These are phyloP conservation scores for Termitomyces sp. DNA, from an alignment of 1,284 basidiomycete genomes.

Conservation along the genomic window DNA sequence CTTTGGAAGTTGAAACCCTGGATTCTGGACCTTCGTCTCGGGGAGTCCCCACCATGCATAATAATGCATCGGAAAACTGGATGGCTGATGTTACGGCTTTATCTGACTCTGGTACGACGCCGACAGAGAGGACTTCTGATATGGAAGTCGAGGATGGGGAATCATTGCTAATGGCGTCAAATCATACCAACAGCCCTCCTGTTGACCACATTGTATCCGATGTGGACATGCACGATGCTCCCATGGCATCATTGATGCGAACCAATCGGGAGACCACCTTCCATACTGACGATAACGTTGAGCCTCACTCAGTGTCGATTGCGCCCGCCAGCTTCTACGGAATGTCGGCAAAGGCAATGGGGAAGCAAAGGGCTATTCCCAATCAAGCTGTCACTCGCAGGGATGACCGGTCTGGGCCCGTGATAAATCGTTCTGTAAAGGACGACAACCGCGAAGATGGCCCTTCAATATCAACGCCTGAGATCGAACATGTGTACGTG, in stretches of 20 bases:
- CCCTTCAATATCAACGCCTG: slow-evolving; percentile 8
- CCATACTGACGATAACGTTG: slow-evolving; percentile 8
- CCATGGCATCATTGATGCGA: background rate
- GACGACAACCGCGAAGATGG: slow-evolving; percentile 15
- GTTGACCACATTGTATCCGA: slow-evolving; percentile 1
- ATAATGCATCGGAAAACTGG: background rate
- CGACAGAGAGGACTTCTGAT: background rate
- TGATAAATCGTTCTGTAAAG: slow-evolving; percentile 1
- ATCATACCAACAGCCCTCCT: slow-evolving; percentile 1
- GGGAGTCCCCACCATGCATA: background rate
- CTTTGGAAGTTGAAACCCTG: slow-evolving; percentile 6
- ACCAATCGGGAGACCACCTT: background rate
- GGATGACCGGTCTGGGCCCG: slow-evolving; percentile 1
- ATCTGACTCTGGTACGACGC: slow-evolving; percentile 5
- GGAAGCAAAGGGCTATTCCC: slow-evolving; percentile 24
- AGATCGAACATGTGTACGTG: slow-evolving; percentile 11
- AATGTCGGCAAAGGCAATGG: slow-evolving; percentile 18
- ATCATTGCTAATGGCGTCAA: slow-evolving; percentile 10
- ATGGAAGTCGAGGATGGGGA: slow-evolving; percentile 15
- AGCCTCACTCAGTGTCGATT: slow-evolving; percentile 4
- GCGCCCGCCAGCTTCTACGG: slow-evolving; percentile 29
- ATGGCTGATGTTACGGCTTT: background rate
- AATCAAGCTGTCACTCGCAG: slow-evolving; percentile 5
- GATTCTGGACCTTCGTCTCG: background rate
- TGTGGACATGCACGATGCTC: slow-evolving; percentile 13